Base-by-base conservation (phyloP, 768 basidiomycete species). In the Gymnopilus dilepis region DNA sequence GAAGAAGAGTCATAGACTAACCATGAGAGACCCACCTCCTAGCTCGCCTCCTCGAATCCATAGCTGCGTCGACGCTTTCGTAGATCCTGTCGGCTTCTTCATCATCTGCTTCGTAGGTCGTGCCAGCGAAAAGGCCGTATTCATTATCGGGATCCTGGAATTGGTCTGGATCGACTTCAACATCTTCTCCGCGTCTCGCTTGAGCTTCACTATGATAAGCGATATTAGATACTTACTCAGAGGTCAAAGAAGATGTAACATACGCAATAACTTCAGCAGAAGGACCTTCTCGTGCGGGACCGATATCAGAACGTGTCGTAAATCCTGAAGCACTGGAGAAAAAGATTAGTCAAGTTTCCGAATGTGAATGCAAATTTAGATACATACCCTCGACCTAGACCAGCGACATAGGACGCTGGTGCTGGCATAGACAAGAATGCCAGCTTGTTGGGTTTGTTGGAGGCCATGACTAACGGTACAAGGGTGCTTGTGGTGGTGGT, bases 91-190 rank as follows among this genome's bases (percentile, higher is more conserved):
- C 97, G 0, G 97, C 97, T 73, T 99, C 97, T 67, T 98, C 96
- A 63, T 99, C 97, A 65, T 99, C 97, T 59, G 91, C 90, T 73
- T 99, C 96, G 72, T 99, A 98, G 0, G 94, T 93, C 8, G 91
- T 96, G 12, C 96, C 95, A 4, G 95, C 93, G 71, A 99, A 99
- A 6, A 99, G 83, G 24, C 97, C 97, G 65, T 89, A 90, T 78
- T 99, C 96, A 73, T 98, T 97, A 72, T 99, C 97, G 22, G 97
- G 97, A 74, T 99, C 97, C 74, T 96, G 94, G 69, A 92, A 95
- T 67, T 92, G 91, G 6, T 97, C 97, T 0, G 93, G 90, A 74
- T 94, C 94, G 24, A 92, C 80, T 56, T 96, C 94, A 0, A 86
- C 78, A 68, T 97, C 96, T 76, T 98, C 95, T 6, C 95, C 94